Evolutionary conservation across 129 eudicot genomes (phyloP), one percentile per base, ranked within the genome.

Genomic region (Flaveria brownii): DNA sequence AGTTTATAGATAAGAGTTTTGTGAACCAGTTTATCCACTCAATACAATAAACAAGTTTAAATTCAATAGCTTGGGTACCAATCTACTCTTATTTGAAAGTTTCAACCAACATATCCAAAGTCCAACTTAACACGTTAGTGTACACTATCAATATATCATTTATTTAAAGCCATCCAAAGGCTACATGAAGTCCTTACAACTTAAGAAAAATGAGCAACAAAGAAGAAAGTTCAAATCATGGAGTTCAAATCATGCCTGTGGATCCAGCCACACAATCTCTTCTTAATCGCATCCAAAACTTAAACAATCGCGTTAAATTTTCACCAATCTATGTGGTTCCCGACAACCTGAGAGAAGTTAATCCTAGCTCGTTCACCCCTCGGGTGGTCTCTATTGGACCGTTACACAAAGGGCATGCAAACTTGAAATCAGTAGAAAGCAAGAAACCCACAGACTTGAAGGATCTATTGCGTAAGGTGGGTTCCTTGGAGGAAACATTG

Each of bases 371-470:
- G n/a, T 77, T 66, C 45, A 10, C 26, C 54, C 81, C 81, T 39
- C 42, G 30, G 2, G 67, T 20, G n/a, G 75, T 77, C 68, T 67
- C 81, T 17, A 77, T 77, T 11, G 73, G 80, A 64, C 80, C 80
- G 49, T 18, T 64, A 14, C 80, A 76, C 63, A 65, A 36, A 49
- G 45, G 36, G 2, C 30, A 61, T 7, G 5, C 28, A 45, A 43
- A 23, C 4, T 12, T 39, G 11, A 17, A 61, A 46, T 30, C 14
- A 26, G 12, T 9, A 2, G 80, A 76, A 36, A 62, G 12, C 36
- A 10, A 20, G 39, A 76, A 76, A 50, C 22, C 10, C 36, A 16
- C 46, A 9, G 50, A 65, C 41, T 11, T 76, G 54, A 18, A 17
- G 67, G 70, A 67, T 2, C 65, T 76, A 26, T 76, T 76, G 43